Evolutionary conservation across 2,329 filamentous ascomycete genomes (phyloP).

Genomic region (Leptographium flavum): DNA sequence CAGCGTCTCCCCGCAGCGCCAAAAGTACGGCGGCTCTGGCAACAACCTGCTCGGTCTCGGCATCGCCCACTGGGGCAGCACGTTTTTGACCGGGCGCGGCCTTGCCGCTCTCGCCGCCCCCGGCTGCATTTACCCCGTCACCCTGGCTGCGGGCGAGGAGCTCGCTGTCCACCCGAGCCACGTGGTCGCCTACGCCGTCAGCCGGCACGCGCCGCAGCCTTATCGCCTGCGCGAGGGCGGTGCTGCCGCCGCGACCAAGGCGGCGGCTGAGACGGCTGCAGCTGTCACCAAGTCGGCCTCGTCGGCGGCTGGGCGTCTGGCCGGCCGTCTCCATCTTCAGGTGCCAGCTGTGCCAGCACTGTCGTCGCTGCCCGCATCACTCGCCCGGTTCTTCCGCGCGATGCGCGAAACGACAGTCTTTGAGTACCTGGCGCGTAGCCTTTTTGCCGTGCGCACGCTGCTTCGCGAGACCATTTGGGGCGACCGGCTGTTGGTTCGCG

Average conservation of each 20-base stretch:
- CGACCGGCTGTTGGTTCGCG: constrained; percentile 81
- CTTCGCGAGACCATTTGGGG: constrained; percentile 79
- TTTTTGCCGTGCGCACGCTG: constrained; percentile 61
- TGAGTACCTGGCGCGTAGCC: constrained; percentile 48
- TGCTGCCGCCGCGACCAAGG: constrained; percentile 20
- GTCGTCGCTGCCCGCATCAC: constrained; percentile 39
- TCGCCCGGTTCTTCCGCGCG: constrained; percentile 54
- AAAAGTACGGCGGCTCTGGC: neutral
- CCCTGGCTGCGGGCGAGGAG: constrained; percentile 68
- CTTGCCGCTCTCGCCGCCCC: constrained; percentile 72
- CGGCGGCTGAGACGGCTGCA: no score
- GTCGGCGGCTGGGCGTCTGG: neutral
- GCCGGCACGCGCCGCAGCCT: constrained; percentile 57
- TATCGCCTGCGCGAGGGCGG: constrained; percentile 49
- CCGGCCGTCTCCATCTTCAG: constrained; percentile 1
- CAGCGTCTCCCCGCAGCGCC: constrained; percentile 55
- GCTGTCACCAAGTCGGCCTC: no score
- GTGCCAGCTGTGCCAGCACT: constrained; percentile 46
- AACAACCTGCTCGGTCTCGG: constrained; percentile 52
- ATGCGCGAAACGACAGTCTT: constrained; percentile 61
- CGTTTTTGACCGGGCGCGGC: constrained; percentile 75
- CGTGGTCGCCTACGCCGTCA: constrained; percentile 78
- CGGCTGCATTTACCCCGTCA: constrained; percentile 80
- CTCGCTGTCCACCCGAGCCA: constrained; percentile 86
- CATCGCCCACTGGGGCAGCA: constrained; percentile 82